Base-by-base conservation (phyloP, 2,329 filamentous ascomycete genomes). In the Pseudonectria buxi region DNA sequence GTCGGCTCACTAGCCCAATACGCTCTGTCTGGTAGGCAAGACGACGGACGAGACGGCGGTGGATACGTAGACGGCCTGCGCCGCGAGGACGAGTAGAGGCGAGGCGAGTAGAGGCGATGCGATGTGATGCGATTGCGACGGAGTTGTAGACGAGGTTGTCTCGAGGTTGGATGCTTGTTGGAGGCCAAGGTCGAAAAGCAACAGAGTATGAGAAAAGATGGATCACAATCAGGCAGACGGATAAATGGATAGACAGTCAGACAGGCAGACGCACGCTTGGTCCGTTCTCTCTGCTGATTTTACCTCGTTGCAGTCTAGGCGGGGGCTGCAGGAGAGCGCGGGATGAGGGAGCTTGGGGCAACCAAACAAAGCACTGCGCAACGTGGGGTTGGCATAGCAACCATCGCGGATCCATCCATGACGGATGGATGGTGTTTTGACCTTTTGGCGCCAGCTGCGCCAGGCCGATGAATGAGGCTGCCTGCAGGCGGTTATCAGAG, bases 1-100 rank as follows among this genome's bases (percentile, higher is more conserved):
- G 58, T 37, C 37, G 42, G 32, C 30, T 27, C 36, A 42, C 37
- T 41, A 44, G 41, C 32, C 43, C 18, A 22, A 22, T 9, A 22
- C n/a, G n/a, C n/a, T n/a, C n/a, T n/a, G 9, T 9, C 18, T 22
- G 18, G 18, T 22, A 9, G 18, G 45, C 37, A 41, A 48, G 32
- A 40, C 39, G 28, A 38, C 33, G 34, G 41, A 32, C 32, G 34
- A 24, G 37, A 24, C 26, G 35, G 33, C 25, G 31, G 34, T 36
- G 40, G 33, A 36, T 39, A 34, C 29, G 22, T 31, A 26, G 36
- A 51, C 45, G 43, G 40, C 45, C 37, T 37, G 28, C 40, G 49
- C 45, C 45, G 49, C 36, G 37, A 27, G 31, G 18, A 31, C 18
- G 9, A 5, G 33, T 16, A 33, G 13, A 42, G 40, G 34, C 15